phyloP scores from a whole-genome alignment of 2,329 filamentous ascomycete genomes.

The Gliomastix tumulicola region DNA sequence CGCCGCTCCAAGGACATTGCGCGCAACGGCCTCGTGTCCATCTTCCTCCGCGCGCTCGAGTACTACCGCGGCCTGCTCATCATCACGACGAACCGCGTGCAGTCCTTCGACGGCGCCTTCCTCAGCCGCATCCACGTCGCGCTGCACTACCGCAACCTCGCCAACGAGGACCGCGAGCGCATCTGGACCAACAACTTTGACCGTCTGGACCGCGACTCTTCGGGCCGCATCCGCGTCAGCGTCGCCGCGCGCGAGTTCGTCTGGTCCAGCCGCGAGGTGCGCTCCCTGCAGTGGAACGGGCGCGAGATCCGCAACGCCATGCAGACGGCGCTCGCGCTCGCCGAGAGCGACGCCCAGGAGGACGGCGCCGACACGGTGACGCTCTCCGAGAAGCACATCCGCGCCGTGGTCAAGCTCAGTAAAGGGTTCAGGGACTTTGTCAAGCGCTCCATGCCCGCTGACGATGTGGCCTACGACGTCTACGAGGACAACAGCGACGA shows the following conservation, averaged over 20 bases:
- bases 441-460: background rate
- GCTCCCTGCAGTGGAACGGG: slow-evolving; percentile 31
- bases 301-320: slow-evolving; percentile 34
- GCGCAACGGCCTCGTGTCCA: slow-evolving; percentile 39
- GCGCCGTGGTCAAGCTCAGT: slow-evolving; percentile 26
- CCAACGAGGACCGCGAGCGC: slow-evolving; percentile 30
- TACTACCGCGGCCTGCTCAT: slow-evolving; percentile 44
- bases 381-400: slow-evolving; percentile 21
- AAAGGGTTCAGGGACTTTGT: slow-evolving; percentile 20
- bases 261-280: slow-evolving; percentile 26
- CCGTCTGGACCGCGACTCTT: slow-evolving; percentile 32
- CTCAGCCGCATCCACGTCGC: slow-evolving; percentile 42
- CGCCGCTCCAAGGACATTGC: slow-evolving; percentile 34
- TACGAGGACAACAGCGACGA: background rate
- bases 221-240: slow-evolving; percentile 25
- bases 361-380: slow-evolving; percentile 19
- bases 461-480: background rate
- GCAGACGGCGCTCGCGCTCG: slow-evolving; percentile 36
- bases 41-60: slow-evolving; percentile 43
- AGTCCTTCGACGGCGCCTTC: slow-evolving; percentile 39
- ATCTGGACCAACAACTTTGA: slow-evolving; percentile 41
- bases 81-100: slow-evolving; percentile 42
- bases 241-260: slow-evolving; percentile 30
- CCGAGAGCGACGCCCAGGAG: slow-evolving; percentile 31
- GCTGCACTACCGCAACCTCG: slow-evolving; percentile 35